phyloP scores from a whole-genome alignment of 225 moss, liverwort and hornwort species.

The Pseudisothecium myosuroides region DNA sequence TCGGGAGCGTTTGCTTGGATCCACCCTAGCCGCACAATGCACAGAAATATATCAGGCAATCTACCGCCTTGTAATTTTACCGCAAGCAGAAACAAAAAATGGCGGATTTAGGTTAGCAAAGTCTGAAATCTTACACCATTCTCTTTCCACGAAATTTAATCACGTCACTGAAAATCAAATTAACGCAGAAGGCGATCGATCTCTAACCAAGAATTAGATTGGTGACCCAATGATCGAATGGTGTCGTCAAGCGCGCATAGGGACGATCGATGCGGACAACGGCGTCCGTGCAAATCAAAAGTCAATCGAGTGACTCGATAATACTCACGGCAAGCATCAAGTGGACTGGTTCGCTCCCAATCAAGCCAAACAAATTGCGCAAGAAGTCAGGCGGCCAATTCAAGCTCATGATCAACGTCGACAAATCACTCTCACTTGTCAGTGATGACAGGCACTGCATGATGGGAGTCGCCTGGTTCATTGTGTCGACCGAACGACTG shows the following conservation, averaged over 20 bases:
- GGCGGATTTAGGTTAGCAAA: neutral
- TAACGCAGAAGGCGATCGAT: neutral
- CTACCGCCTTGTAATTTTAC: neutral
- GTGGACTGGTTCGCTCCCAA: neutral
- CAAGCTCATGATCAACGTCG: neutral
- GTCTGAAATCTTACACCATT: neutral
- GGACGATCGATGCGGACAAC: neutral
- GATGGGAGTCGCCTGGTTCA: slow-evolving; percentile 5
- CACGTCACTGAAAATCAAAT: neutral
- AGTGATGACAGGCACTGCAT: neutral
- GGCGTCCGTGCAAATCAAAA: neutral
- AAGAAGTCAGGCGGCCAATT: neutral
- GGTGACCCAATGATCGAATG: neutral
- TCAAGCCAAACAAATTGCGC: neutral
- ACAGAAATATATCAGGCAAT: neutral
- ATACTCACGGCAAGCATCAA: neutral
- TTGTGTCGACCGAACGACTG: slow-evolving; percentile 19
- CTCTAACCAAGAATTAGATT: neutral
- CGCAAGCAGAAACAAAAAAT: neutral
- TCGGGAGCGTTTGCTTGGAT: slow-evolving; percentile 3
- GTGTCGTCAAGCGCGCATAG: neutral
- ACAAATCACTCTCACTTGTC: neutral
- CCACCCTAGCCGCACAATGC: slow-evolving; percentile 1
- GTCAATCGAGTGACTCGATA: neutral
- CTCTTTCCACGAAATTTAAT: neutral